A percentile compares a stretch with the other conserved stretches of the same genome.
phyloP scores from a whole-genome alignment of 2,329 filamentous ascomycete species.

The Alternaria angustiovoidea region DNA sequence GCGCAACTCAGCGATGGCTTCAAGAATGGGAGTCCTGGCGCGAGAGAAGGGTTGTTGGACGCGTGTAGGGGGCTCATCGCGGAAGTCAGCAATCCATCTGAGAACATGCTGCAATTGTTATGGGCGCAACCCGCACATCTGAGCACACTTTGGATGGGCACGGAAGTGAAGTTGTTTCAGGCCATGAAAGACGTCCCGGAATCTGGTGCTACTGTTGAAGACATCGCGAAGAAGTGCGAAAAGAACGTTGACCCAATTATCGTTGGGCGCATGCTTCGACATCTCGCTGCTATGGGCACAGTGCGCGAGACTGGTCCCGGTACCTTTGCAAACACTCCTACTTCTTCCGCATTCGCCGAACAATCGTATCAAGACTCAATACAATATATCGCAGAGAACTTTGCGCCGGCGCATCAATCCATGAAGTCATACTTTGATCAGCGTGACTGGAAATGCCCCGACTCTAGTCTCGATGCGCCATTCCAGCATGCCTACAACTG shows the following conservation, averaged over 20 bases:
- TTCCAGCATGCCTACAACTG: constrained; percentile 33
- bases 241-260: constrained; percentile 27
- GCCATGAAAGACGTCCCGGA: constrained; percentile 22
- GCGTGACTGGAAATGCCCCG: constrained; percentile 26
- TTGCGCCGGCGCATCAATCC: constrained; percentile 28
- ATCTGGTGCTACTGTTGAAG: constrained; percentile 15
- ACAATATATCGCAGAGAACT: constrained; percentile 31
- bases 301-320: constrained; percentile 27
- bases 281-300: constrained; percentile 38
- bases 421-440: constrained; percentile 28
- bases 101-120: constrained; percentile 30
- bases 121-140: constrained; percentile 37
- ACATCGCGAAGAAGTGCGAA: constrained; percentile 27
- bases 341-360: constrained; percentile 26
- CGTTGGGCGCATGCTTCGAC: constrained; percentile 38
- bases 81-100: constrained; percentile 34
- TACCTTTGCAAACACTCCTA: constrained; percentile 28
- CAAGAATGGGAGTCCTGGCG: constrained; percentile 22
- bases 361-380: constrained; percentile 33
- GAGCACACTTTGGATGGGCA: constrained; percentile 27
- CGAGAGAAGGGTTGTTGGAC: constrained; percentile 30
- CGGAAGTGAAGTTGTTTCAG: constrained; percentile 35
- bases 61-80: constrained; percentile 34
- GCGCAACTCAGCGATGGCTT: constrained; percentile 26
- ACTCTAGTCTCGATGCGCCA: constrained; percentile 26